Base-by-base conservation (phyloP, 148 eudicot genomes). In the Persicaria tinctoria region DNA sequence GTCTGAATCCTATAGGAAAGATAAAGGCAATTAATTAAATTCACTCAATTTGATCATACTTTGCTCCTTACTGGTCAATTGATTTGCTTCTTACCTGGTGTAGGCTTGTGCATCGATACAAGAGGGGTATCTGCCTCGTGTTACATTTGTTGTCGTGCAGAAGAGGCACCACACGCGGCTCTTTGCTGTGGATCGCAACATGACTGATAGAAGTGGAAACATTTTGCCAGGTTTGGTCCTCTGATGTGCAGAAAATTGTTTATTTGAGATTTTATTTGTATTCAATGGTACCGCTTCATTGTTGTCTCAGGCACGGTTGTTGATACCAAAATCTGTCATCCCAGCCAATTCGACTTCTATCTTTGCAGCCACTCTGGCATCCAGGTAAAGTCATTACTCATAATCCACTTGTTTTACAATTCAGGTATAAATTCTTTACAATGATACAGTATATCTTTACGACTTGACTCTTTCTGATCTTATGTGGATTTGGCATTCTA, bases 121-220 rank as follows among this genome's bases (percentile, higher is more conserved):
- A 56, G 32, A 71, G 14, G 77, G 73, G 49, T 76, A 80, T 76
- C 76, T 63, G 51, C 83, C 83, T 11, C 73, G 47, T 23, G 82
- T 82, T n/a, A 82, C 85, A 5, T 82, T 82, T 76, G 80, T 82
- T 46, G 80, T 82, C 49, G 85, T 82, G 54, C 85, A 82, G 71
- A 82, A 82, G 54, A 77, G 85, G 2, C 85, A 82, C 53, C 85
- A 82, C 64, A 82, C 85, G 8, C 73, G 80, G 12, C 54, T 79
- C 69, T 82, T 82, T 74, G 79, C 82, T 4, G 73, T 75, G 18
- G 87, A 85, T 68, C 57, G 76, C 8, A 75, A 70, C 23, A 27
- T 75, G 18, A 76, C 76, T 48, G 85, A 85, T 70, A 50, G 78
- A 45, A 85, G 84, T 49, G 87, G 87, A 63, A 85, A 85, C 51